These are phyloP conservation scores for Cystoisospora suis DNA, from an alignment of 169 alveolate species.

Conservation along the genomic window DNA sequence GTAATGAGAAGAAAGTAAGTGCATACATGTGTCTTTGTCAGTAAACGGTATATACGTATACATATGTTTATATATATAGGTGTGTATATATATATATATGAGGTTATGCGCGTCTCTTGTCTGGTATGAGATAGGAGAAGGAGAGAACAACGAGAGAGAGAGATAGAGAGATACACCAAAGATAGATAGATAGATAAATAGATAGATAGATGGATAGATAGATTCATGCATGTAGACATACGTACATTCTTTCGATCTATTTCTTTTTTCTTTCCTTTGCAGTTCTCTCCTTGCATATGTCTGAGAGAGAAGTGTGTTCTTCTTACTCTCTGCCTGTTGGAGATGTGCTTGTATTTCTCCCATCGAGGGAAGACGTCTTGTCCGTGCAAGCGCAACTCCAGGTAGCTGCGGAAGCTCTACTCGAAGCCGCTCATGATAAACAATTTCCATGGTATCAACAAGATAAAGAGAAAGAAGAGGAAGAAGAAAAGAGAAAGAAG, in stretches of 20 bases:
- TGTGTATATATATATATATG: background rate
- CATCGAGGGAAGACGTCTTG: background rate
- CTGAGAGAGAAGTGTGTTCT: background rate
- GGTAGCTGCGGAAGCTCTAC: background rate
- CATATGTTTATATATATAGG: background rate
- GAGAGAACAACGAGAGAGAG: background rate
- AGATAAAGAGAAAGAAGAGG: too few relatives aligned
- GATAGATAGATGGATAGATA: background rate
- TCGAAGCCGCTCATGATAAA: too few relatives aligned
- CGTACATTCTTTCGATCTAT: background rate
- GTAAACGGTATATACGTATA: background rate
- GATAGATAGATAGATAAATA: background rate
- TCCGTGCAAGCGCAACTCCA: background rate
- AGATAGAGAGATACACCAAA: background rate
- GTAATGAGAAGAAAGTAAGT: background rate
- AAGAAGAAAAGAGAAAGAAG: too few relatives aligned
- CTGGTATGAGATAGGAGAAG: background rate
- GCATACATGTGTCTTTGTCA: background rate
- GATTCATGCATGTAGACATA: background rate
- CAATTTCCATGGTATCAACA: too few relatives aligned
- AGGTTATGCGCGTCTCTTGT: background rate
- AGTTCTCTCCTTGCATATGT: background rate
- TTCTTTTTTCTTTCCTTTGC: background rate
- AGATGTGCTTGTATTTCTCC: slow-evolving; percentile 5
- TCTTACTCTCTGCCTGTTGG: too few relatives aligned